phyloP scores from a whole-genome alignment of 2,329 filamentous ascomycete genomes.

The Hymenoscyphus fraxineus region DNA sequence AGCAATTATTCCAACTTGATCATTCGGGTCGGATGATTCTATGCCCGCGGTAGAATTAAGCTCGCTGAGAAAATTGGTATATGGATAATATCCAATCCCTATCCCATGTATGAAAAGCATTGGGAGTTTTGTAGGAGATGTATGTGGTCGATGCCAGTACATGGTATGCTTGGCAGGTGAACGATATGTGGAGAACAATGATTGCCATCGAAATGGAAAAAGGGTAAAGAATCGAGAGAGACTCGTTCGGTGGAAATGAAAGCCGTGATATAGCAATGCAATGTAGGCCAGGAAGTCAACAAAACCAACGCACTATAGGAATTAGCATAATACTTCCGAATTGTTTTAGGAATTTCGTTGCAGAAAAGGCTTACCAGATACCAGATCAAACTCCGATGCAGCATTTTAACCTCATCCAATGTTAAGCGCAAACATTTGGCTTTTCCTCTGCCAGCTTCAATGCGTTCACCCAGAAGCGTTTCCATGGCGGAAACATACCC shows the following conservation, averaged over 20 bases:
- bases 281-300: slow-evolving; percentile 36
- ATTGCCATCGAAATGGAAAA: slow-evolving; percentile 53
- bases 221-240: slow-evolving; percentile 42
- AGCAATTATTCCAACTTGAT: slow-evolving; percentile 53
- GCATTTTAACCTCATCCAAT: slow-evolving; percentile 54
- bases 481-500: slow-evolving; percentile 51
- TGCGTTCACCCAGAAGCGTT: slow-evolving; percentile 44
- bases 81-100: slow-evolving; percentile 56
- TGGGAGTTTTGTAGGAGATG: slow-evolving; percentile 51
- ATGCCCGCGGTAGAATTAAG: slow-evolving; percentile 41
- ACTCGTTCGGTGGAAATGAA: slow-evolving; percentile 45
- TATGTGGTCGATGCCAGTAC: slow-evolving; percentile 61
- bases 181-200: slow-evolving; percentile 41
- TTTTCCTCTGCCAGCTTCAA: slow-evolving; percentile 49
- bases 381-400: slow-evolving; percentile 54
- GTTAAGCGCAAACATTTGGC: slow-evolving; percentile 54
- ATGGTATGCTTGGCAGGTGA: slow-evolving; percentile 47
- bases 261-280: slow-evolving; percentile 42
- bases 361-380: slow-evolving; percentile 44
- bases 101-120: slow-evolving; percentile 63
- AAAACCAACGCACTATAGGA: slow-evolving; percentile 31
- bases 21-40: slow-evolving; percentile 37
- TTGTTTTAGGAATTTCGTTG: neutral
- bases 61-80: slow-evolving; percentile 51
- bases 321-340: slow-evolving; percentile 9